A percentile compares a stretch with the other conserved stretches of the same genome.
phyloP scores from a whole-genome alignment of 441 rosid species.

The Euphorbia celastroides region DNA sequence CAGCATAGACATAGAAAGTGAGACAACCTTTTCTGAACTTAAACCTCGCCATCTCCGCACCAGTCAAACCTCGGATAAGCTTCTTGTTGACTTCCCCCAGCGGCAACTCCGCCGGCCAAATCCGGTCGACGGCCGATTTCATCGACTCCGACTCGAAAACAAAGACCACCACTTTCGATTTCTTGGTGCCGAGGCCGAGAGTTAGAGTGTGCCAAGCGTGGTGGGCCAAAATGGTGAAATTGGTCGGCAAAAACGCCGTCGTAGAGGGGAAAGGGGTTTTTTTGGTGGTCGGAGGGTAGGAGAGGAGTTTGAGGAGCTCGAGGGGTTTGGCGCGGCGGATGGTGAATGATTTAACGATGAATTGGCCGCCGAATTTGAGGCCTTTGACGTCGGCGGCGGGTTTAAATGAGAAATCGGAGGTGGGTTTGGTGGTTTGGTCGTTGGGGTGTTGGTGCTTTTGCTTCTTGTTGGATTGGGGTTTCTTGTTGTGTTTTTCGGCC shows the following conservation, averaged over 20 bases:
- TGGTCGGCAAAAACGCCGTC: conserved; percentile 78
- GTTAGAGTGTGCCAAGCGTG: conserved; percentile 96
- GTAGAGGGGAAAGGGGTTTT: conserved; percentile 60
- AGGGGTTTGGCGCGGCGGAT: conserved; percentile 69
- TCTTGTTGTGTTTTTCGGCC: conserved; percentile 37
- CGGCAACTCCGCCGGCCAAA: conserved; percentile 82
- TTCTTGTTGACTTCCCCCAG: conserved; percentile 86
- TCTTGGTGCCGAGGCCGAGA: conserved; percentile 80
- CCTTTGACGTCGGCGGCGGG: conserved; percentile 77
- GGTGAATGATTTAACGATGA: conserved; percentile 89
- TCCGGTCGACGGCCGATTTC: conserved; percentile 46
- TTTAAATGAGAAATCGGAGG: conserved; percentile 71
- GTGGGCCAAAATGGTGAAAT: conserved; percentile 89
- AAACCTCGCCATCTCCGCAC: conserved; percentile 86
- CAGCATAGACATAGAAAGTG: conserved; percentile 89
- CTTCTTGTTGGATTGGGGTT: conserved; percentile 39
- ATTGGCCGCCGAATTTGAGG: conserved; percentile 77
- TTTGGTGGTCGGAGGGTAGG: conserved; percentile 38
- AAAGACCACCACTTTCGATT: conserved; percentile 66
- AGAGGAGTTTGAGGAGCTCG: conserved; percentile 75
- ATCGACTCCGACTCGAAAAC: conserved; percentile 74
- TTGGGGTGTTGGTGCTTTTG: conserved; percentile 62
- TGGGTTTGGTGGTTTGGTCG: conserved; percentile 32
- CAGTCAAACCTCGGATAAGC: conserved; percentile 53
- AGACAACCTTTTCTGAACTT: conserved; percentile 92